Base-by-base conservation (phyloP, 2,329 filamentous ascomycete genomes). In the Xylariomycetidae sp. region DNA sequence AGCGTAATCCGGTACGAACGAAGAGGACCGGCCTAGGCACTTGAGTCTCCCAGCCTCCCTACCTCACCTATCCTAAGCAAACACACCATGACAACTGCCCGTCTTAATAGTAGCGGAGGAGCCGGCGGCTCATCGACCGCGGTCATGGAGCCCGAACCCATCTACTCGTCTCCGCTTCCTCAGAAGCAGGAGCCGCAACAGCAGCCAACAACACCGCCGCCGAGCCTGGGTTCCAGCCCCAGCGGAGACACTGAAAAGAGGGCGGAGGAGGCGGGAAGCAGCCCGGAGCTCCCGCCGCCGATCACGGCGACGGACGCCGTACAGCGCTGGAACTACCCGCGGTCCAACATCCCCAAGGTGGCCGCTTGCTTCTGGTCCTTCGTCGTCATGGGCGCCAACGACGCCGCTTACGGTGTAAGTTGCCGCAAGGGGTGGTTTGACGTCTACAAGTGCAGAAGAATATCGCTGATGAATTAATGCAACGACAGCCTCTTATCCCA, bases 281-380 rank as follows among this genome's bases (percentile, higher is more conserved):
- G 20, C 26, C 34, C 28, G 25, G 12, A 34, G n/a, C 38, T 44
- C 25, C 42, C 46, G n/a, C 37, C 41, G 16, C 44, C 52, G n/a
- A 38, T 16, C 25, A 38, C 41, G n/a, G 36, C 45, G 7, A 15
- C 41, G 6, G 45, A 49, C n/a, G 41, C 42, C n/a, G 41, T 50
- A n/a, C 52, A 72, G 49, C 62, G 56, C 39, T 72, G 62, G 75
- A 76, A 69, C 44, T 56, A 62, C 42, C 66, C 74, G 28, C 63
- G 56, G 10, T 54, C 55, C 3, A 79, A 75, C 37, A 57, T 66
- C 3, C 59, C 61, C 41, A 66, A 69, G 8, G 59, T 76, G 1
- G 56, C 62, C 2, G 66, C 76, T 0, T 69, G 72, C 1, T 80
- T 79, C 53, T 77, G 67, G 61, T 69, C 67, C 6, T 74, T 82